Evolutionary conservation across 1,284 basidiomycete genomes (phyloP).

Genomic region (Puccinia triticina): DNA sequence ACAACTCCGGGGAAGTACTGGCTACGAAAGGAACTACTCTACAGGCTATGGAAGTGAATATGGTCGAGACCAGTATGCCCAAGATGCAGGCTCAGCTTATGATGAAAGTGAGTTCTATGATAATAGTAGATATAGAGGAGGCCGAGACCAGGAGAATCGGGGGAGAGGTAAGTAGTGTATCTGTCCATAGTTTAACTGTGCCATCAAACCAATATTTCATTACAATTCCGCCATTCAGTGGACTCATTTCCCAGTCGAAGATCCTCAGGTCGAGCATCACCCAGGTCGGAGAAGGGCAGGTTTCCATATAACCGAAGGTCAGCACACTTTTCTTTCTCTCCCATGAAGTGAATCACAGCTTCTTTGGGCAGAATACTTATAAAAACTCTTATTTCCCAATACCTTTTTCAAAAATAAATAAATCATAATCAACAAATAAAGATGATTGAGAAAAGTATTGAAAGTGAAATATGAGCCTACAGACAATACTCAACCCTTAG

Average conservation of each 20-base stretch:
- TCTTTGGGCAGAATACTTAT: not conserved
- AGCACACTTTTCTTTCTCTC: not conserved
- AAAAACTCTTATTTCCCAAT: not conserved
- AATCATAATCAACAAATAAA: not conserved
- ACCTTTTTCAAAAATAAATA: not conserved
- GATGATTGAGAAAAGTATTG: not conserved
- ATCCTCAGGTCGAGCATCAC: not conserved
- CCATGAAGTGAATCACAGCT: too few species aligned
- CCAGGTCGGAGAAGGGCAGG: not conserved
- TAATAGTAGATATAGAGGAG: conserved; percentile 25
- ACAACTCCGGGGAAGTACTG: not conserved
- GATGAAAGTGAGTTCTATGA: conserved; percentile 35
- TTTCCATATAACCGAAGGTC: conserved; percentile 16
- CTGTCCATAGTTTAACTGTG: not conserved
- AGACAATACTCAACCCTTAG: not conserved
- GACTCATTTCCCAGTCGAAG: conserved; percentile 6
- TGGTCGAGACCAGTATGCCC: not conserved
- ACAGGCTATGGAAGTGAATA: conserved; percentile 3
- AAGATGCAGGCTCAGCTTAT: conserved; percentile 19
- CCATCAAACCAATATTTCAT: not conserved
- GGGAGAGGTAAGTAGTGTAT: conserved; percentile 17
- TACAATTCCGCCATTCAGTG: not conserved
- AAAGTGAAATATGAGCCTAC: not conserved
- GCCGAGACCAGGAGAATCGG: not conserved
- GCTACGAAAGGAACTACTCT: not conserved